Evolutionary conservation across 2,329 filamentous ascomycete genomes (phyloP).

Genomic region (Phyllosticta citriasiana): DNA sequence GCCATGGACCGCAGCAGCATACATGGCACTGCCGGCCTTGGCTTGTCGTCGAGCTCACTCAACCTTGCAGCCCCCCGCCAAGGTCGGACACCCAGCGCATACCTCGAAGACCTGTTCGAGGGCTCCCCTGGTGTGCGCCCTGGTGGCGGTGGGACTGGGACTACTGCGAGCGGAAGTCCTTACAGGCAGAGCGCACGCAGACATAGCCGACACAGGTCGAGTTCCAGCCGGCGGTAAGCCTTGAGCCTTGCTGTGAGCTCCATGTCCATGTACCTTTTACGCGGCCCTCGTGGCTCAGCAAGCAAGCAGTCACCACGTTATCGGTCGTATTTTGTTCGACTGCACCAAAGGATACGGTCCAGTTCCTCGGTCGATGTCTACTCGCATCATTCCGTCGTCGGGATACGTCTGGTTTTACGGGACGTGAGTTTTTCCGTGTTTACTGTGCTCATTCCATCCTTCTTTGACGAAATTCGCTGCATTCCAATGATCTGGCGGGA

Average conservation of each 20-base stretch:
- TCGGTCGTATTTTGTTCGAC: background rate
- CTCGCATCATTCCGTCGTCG: background rate
- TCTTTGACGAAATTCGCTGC: background rate
- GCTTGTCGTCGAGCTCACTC: constrained; percentile 52
- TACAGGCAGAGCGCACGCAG: background rate
- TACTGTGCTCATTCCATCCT: background rate
- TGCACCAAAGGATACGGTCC: background rate
- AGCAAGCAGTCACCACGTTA: background rate
- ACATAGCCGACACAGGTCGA: background rate
- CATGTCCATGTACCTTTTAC: background rate
- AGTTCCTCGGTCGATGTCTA: background rate
- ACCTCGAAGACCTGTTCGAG: constrained; percentile 81
- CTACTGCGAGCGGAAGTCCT: background rate
- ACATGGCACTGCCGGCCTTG: constrained; percentile 5
- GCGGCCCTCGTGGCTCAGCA: background rate
- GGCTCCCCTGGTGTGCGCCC: background rate
- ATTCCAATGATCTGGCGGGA: background rate
- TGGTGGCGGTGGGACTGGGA: background rate
- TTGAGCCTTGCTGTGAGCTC: background rate
- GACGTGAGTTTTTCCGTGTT: background rate
- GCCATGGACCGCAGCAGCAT: constrained; percentile 25
- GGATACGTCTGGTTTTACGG: background rate
- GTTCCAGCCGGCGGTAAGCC: background rate
- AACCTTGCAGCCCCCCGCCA: constrained; percentile 50
- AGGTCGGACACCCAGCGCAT: constrained; percentile 74